Conservation (phyloP, 202 grass and related monocot species). For the Cymbopogon flexuosus region DNA sequence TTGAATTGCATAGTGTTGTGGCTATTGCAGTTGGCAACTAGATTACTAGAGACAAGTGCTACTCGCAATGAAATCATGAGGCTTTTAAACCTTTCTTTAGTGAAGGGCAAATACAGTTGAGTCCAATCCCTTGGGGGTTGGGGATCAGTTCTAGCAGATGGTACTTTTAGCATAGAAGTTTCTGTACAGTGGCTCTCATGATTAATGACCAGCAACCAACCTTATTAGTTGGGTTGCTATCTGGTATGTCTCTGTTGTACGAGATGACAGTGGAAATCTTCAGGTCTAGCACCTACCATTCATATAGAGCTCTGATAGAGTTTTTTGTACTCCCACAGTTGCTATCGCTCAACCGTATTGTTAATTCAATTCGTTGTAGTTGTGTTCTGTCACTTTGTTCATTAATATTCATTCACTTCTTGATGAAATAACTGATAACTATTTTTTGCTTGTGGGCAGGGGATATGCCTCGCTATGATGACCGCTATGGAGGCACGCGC, state of each 20-base stretch:
- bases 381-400: background rate
- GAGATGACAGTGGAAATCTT: background rate
- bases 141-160: background rate
- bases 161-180: background rate
- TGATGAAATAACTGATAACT: background rate
- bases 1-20: too few species aligned
- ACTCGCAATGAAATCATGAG: too few species aligned
- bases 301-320: background rate
- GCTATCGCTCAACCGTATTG: background rate
- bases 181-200: background rate
- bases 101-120: background rate
- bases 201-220: background rate
- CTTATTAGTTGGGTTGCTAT: background rate
- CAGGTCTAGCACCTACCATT: background rate
- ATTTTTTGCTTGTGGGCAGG: slow-evolving; percentile 37
- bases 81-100: background rate
- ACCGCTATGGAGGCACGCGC: slow-evolving; percentile 66
- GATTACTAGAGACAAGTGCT: too few species aligned
- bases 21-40: too few species aligned
- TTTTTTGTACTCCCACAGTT: background rate
- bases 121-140: too few species aligned
- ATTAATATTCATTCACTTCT: background rate
- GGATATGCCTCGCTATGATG: slow-evolving; percentile 76
- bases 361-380: background rate
- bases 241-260: background rate